A percentile compares a stretch with the other conserved stretches of the same genome.
Evolutionary conservation across 129 eudicot species (phyloP).

Genomic region (Heracleum sosnowskyi): DNA sequence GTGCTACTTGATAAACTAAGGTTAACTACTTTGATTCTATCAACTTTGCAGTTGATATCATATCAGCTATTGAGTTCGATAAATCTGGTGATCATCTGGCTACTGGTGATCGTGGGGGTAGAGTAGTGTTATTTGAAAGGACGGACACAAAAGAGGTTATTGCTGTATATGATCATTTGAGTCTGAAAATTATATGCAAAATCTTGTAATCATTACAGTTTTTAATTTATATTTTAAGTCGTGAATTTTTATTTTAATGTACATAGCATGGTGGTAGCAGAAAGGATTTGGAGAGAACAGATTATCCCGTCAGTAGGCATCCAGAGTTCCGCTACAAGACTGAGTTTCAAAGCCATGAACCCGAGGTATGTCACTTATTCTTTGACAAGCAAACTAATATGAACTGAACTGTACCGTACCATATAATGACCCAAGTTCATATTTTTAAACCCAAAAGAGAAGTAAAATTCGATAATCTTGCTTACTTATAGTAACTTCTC

Average conservation of each 20-base stretch:
- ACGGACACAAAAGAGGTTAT: slow-evolving; percentile 85
- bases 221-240: slow-evolving; percentile 2
- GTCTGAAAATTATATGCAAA: background rate
- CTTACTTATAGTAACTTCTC: background rate
- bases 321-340: slow-evolving; percentile 99
- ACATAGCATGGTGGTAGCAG: slow-evolving; percentile 69
- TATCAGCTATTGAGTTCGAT: slow-evolving; percentile 97
- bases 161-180: background rate
- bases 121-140: slow-evolving; percentile 97
- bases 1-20: background rate
- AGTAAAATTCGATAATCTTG: background rate
- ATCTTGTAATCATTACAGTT: background rate
- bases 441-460: background rate
- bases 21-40: slow-evolving; percentile 6
- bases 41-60: slow-evolving; percentile 67
- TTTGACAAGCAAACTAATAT: background rate
- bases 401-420: background rate
- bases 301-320: slow-evolving; percentile 66
- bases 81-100: slow-evolving; percentile 98
- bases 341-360: slow-evolving; percentile 98
- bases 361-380: slow-evolving; percentile 55
- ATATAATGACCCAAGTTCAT: background rate
- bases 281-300: slow-evolving; percentile 70
- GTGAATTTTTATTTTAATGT: slow-evolving; percentile 15
- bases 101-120: slow-evolving; percentile 99